Percentiles rank a stretch among this genome's conserved stretches.
These are phyloP conservation scores for Cutaneotrichosporon dermatis DNA, from an alignment of 1,284 basidiomycete species.

Conservation along the genomic window DNA sequence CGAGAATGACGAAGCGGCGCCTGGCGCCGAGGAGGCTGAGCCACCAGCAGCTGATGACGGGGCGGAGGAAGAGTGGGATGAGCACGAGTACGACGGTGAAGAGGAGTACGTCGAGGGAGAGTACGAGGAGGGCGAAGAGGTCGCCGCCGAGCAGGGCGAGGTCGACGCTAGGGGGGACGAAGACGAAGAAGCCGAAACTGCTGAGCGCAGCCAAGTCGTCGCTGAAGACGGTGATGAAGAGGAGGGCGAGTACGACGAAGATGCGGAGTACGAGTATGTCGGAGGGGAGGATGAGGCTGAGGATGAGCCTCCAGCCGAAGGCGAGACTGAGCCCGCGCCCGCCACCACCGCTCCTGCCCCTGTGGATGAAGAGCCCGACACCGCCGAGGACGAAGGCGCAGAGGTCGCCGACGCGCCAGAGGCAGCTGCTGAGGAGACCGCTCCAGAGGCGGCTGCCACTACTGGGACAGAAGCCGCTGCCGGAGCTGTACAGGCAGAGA, in stretches of 20 bases:
- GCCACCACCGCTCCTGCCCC: neutral
- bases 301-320: neutral
- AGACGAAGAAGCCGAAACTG: neutral
- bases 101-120: conserved; percentile 3
- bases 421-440: neutral
- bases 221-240: neutral
- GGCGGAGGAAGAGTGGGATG: conserved; percentile 9
- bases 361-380: neutral
- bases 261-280: neutral
- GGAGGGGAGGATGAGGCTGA: neutral
- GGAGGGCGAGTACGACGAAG: neutral
- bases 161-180: neutral
- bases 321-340: neutral
- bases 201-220: neutral
- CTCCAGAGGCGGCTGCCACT: neutral
- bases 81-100: conserved; percentile 4
- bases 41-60: neutral
- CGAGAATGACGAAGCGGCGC: too few species aligned
- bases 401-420: neutral
- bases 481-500: neutral
- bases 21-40: too few species aligned
- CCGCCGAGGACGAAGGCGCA: neutral
- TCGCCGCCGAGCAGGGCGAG: neutral
- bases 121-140: conserved; percentile 6
- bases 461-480: neutral